Base-by-base conservation (phyloP, 2,329 filamentous ascomycete species). In the Simplicillium aogashimaense region DNA sequence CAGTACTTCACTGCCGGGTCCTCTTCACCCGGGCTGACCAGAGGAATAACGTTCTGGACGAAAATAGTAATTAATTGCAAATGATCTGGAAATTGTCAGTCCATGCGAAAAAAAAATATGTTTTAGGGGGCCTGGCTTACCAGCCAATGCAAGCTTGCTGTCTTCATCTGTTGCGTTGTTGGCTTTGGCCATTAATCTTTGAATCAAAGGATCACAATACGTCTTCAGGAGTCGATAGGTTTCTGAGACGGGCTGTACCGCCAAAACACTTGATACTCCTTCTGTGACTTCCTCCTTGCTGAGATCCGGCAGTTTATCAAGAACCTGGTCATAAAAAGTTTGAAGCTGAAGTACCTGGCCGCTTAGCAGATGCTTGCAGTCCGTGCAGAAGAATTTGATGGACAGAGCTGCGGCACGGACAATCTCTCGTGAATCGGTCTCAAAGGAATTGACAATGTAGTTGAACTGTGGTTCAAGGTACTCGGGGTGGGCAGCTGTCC, bases 231-330 rank as follows among this genome's bases (percentile, higher is more conserved):
- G 81, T 43, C 78, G 78, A 60, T 94, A 94, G 15, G 89, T 78
- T 53, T 94, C 85, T 33, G 80, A 74, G 17, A 79, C 63, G 6
- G 88, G 86, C 57, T 95, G 89, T 38, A 83, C 87, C 10, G 88
- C 85, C 39, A 98, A 81, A 13, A 98, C 89, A 37, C 81, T 86
- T 10, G 92, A 89, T 35, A 97, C 89, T 48, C 92, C 92, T 58
- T 98, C 90, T 0, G 92, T 97, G 37, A 98, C 78, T 61, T 98
- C 92, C 58, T 97, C 89, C 62, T 95, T 89, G 57, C 90, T 97
- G 35, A 78, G 71, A 11, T 82, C 78, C 7, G 89, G 89, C 13
- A 98, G 70, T 51, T 83, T 85, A 59, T 95, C 86, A 30, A 97
- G 73, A 36, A 95, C 83, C 48, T 85, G 81, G 53, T 94, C 80